Percentiles rank a stretch among this genome's conserved stretches.
Evolutionary conservation across 805 yeast species (phyloP).

Genomic region (Komagataella pastoris): DNA sequence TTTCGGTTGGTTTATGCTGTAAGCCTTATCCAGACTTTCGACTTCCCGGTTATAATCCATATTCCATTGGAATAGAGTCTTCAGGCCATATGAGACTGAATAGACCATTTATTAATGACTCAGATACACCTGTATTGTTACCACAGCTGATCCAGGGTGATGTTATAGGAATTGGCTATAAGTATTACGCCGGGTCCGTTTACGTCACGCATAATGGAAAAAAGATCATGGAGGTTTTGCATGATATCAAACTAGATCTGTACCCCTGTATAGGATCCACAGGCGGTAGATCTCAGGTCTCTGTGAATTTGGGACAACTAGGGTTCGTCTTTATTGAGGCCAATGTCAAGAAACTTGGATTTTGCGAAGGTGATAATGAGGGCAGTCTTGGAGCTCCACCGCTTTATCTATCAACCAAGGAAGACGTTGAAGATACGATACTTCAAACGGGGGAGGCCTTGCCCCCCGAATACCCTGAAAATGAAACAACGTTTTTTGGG

Average conservation of each 20-base stretch:
- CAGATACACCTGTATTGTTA: slow-evolving; percentile 29
- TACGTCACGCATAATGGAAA: slow-evolving; percentile 45
- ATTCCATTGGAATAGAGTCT: slow-evolving; percentile 62
- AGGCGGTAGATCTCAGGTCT: slow-evolving; percentile 31
- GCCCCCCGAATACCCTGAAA: slow-evolving; percentile 59
- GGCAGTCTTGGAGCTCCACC: slow-evolving; percentile 26
- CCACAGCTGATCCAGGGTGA: slow-evolving; percentile 41
- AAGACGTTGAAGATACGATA: slow-evolving; percentile 28
- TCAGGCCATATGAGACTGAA: slow-evolving; percentile 58
- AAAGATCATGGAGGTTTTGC: slow-evolving; percentile 34
- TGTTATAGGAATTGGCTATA: slow-evolving; percentile 42
- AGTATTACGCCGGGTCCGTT: slow-evolving; percentile 30
- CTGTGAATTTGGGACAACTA: slow-evolving; percentile 62
- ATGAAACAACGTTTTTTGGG: slow-evolving; percentile 52
- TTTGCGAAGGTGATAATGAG: slow-evolving; percentile 33
- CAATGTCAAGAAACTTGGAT: slow-evolving; percentile 49
- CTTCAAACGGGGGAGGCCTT: slow-evolving; percentile 61
- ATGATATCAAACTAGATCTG: slow-evolving; percentile 32
- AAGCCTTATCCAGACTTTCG: slow-evolving; percentile 67
- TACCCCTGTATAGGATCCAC: slow-evolving; percentile 43
- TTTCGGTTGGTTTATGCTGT: slow-evolving; percentile 56
- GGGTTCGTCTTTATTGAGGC: slow-evolving; percentile 89
- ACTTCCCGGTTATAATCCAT: slow-evolving; percentile 60
- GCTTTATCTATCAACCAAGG: slow-evolving; percentile 12
- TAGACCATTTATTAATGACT: slow-evolving; percentile 40